Evolutionary conservation across 805 yeast genomes (phyloP), one percentile per base, ranked within the genome.

Genomic region (Wickerhamomyces subpelliculosus): DNA sequence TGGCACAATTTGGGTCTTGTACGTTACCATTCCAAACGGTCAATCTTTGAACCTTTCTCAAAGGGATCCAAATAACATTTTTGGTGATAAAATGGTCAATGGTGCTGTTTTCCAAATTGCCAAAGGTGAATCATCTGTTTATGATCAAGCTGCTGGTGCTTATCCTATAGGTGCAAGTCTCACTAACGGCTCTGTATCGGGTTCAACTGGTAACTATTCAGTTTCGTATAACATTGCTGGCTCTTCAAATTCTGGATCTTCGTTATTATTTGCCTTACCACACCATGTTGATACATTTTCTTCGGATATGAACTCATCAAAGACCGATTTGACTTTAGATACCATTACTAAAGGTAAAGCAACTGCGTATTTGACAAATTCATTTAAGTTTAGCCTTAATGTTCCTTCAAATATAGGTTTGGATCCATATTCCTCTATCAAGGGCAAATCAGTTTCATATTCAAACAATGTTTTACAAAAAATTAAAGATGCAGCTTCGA

Each of bases 1-100:
- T 55, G 73, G 69, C 24, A 67, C 68, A 13, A 65, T 57, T 13
- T 86, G 95, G 93, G 63, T 76, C n/a, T 61, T 85, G 26, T 86
- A 82, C 48, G 77, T 76, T 10, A 66, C 71, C 2, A 49, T 70
- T 24, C 75, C 78, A 36, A 41, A 56, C 32, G 60, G 62, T 14
- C 67, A 64, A 41, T 51, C 60, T 25, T 49, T 64, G 35, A 48
- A 38, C 32, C 40, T 53, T 42, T 50, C 51, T 3, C n/a, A 35
- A 37, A 35, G 45, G 16, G 64, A 64, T 35, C 54, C 66, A 8
- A 58, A 61, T 46, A 58, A 65, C 32, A 58, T 78, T 42, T 61
- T 61, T 16, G 78, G 75, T 13, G 57, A 66, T 25, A 48, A 59
- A 34, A 55, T 70, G 3, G 67, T 68, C 25, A 62, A 67, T 45